Evolutionary conservation across 208 protist genomes (phyloP), one percentile per base, ranked within the genome.

Genomic region (Herpetomonas tarakana): DNA sequence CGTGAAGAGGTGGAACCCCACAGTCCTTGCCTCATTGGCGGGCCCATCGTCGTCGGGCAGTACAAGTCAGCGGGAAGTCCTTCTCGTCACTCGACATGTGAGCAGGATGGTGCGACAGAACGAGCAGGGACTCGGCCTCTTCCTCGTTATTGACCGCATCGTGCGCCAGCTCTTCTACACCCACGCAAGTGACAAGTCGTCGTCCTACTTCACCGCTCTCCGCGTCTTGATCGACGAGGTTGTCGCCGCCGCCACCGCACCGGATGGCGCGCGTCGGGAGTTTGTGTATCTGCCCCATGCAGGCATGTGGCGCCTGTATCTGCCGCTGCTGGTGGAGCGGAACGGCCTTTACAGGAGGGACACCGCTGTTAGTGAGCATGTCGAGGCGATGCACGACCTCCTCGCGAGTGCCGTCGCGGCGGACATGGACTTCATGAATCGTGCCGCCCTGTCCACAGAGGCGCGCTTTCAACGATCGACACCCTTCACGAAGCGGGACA

Each of bases 271-370:
- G n/a, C n/a, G n/a, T n/a, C n/a, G n/a, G n/a, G n/a, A n/a, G n/a
- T n/a, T n/a, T n/a, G n/a, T n/a, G n/a, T 70, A 52, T 28, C 26
- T 70, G 11, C 64, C 64, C 2, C 29, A 21, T 14, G 35, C 35
- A 41, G 35, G 14, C 0, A 35, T 25, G 1, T 70, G 64, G 64
- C 25, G 24, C 24, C 18, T 29, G 21, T 7, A 76, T 30, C 12
- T 65, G 3, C 59, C 58, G 21, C 56, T 83, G 1, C 11, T 78
- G 2, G 58, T 83, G 1, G 41, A 65, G 1, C 62, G 76, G 3
- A 66, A 60, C 27, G 61, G 64, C 0, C 27, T 83, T 11, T 57
- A 76, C n/a, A 55, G 52, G 24, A 62, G 52, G 7, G 47, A 64
- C 2, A 68, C 65, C 0, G 62, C 65, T 1, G 58, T 53, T 12